Evolutionary conservation across 2,329 filamentous ascomycete species (phyloP), one percentile per base, ranked within the genome.

Genomic region (Verticillium longisporum): DNA sequence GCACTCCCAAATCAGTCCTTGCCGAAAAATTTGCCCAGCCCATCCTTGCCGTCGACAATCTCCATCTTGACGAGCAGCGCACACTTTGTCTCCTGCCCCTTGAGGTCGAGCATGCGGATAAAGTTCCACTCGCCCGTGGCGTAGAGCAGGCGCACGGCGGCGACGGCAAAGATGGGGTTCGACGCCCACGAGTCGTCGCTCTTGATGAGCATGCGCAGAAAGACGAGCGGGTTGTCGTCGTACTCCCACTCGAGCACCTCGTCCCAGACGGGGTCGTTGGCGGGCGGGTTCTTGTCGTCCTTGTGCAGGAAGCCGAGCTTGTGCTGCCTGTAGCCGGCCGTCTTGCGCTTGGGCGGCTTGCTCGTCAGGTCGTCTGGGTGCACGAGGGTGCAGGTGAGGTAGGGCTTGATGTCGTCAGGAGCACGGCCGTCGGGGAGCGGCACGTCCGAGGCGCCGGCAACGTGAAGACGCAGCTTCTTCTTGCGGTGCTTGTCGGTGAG

Each of bases 241-340:
- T 83, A 89, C 63, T 87, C 83, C 87, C 87, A 90, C 67, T 88
- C 85, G 9, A 90, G 74, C 14, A 75, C 76, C 70, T 89, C 85
- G 65, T 89, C 80, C 86, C 86, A 90, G 7, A 90, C 58, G 0
- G 87, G 87, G 63, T 89, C 85, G 0, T 79, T 87, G 0, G 78
- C 70, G 0, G 81, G 79, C 2, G 86, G 83, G 63, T 85, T 87
- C 60, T 85, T 83, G 18, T 80, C 82, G 34, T 75, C 74, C 69
- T 87, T 84, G 26, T 34, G 32, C 57, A 88, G 70, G 61, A 87
- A 80, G 0, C 80, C 81, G 15, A 85, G 70, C 63, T 78, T 83
- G 69, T 87, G 85, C 60, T 85, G 83, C 64, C 81, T 83, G 73
- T 88, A 89, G 0, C 77, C 74, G 0, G 71, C 66, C 1, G 87